These are phyloP conservation scores for Candida montana DNA, from an alignment of 805 yeast species.

Conservation along the genomic window DNA sequence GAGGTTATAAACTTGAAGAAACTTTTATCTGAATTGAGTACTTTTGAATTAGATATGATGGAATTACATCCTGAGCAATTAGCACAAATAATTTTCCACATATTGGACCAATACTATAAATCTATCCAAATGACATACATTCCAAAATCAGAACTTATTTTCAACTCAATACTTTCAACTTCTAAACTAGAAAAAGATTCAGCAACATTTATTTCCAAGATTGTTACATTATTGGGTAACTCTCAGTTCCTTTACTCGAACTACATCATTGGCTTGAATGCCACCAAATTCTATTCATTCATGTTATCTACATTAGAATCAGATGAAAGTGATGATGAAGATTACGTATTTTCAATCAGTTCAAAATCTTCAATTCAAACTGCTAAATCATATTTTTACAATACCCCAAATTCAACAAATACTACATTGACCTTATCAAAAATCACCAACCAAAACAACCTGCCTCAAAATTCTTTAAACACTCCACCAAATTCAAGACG, in stretches of 20 bases:
- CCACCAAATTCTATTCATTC: constrained; percentile 2
- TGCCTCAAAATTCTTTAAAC: constrained; percentile 4
- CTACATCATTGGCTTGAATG: not conserved
- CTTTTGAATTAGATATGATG: constrained; percentile 42
- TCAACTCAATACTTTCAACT: constrained; percentile 1
- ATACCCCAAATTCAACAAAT: constrained; percentile 10
- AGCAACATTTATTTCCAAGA: constrained; percentile 8
- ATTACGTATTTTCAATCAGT: constrained; percentile 8
- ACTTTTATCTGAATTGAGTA: constrained; percentile 42
- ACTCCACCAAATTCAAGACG: constrained; percentile 26
- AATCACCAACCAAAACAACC: not conserved
- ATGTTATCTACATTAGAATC: constrained; percentile 9
- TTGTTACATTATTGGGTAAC: constrained; percentile 1
- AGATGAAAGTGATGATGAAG: constrained; percentile 7
- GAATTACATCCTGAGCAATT: constrained; percentile 30
- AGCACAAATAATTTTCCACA: constrained; percentile 18
- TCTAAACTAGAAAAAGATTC: constrained; percentile 10
- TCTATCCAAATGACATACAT: not conserved
- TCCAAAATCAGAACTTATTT: constrained; percentile 6
- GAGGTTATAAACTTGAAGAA: constrained; percentile 44
- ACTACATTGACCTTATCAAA: constrained; percentile 3
- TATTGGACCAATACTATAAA: constrained; percentile 8
- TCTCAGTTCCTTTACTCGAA: constrained; percentile 5
- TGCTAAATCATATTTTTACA: constrained; percentile 1
- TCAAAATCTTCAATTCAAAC: constrained; percentile 4